Conservation (phyloP, 106 monocot species). For the Phalaenopsis aphrodite region DNA sequence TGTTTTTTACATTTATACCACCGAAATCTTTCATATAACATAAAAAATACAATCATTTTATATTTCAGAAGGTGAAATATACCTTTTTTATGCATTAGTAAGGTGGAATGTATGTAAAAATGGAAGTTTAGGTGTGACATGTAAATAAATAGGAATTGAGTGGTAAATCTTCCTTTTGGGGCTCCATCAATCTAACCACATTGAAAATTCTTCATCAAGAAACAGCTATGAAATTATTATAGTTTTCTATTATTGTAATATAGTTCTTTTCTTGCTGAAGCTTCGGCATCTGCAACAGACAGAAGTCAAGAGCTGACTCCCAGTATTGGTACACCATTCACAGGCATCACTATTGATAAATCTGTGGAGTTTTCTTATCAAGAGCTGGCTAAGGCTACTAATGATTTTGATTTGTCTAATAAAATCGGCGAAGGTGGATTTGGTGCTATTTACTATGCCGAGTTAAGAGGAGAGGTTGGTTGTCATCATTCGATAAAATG, state of each 20-base stretch:
- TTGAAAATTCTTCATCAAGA: neutral
- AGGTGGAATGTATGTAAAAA: no score
- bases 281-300: neutral
- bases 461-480: slow-evolving; percentile 93
- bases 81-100: no score
- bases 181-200: no score
- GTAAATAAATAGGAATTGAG: no score
- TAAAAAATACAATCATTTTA: no score
- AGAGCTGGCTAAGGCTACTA: slow-evolving; percentile 71
- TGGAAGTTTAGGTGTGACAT: no score
- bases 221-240: neutral
- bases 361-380: slow-evolving; percentile 83
- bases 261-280: no score
- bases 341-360: slow-evolving; percentile 53
- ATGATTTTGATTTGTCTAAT: slow-evolving; percentile 68
- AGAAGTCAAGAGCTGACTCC: slow-evolving; percentile 8
- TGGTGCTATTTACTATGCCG: slow-evolving; percentile 92
- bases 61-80: no score
- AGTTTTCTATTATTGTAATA: slow-evolving; percentile 1
- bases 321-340: slow-evolving; percentile 23
- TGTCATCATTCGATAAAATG: neutral
- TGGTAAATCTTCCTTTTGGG: no score
- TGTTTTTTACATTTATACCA: no score
- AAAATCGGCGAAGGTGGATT: slow-evolving; percentile 93
- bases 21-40: no score